Base-by-base conservation (phyloP, 768 basidiomycete species). In the Saitozyma podzolica region DNA sequence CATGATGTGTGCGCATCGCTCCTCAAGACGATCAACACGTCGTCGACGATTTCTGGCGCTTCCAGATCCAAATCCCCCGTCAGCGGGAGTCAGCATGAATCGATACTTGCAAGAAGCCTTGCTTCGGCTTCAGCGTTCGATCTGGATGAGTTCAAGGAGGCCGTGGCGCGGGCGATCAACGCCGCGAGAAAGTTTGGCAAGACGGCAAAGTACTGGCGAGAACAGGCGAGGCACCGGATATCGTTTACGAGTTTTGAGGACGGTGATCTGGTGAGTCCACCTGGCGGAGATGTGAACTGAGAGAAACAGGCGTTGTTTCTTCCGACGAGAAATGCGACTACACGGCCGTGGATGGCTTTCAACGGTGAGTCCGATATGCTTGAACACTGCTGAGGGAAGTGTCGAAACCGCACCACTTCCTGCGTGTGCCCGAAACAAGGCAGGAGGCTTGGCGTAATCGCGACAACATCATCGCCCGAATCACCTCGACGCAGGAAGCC, bases 271-370 rank as follows among this genome's bases (percentile, higher is more conserved):
- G 73, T 75, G 59, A 63, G 29, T 29, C 2, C 29, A 5, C 5
- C 29, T 2, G 29, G 2, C 70, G 5, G 5, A n/a, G 16, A n/a
- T 39, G 5, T 40, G 42, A 20, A 60, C 16, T 7, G 39, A 52
- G 14, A 48, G 45, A 14, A 1, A 13, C 43, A 75, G 73, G 95
- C 94, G 0, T 82, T 99, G 40, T 99, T 99, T 81, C 82, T 99
- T 13, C 96, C 96, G 1, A 99, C 96, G 0, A 84, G 94, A 52
- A 97, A 97, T 79, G 92, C 92, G 39, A 86, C 91, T 7, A 88
- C 89, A 49, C 92, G 90, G 77, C 90, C 92, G 0, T 99, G 96
- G 95, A 96, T 95, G 20, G 96, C 96, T 9, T 99, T 98, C 81
- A 99, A 98, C 80, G 90, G 93, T 92, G 75, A 70, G 20, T 37